Evolutionary conservation across 805 yeast genomes (phyloP).

Genomic region (Yarrowia phangngaensis): DNA sequence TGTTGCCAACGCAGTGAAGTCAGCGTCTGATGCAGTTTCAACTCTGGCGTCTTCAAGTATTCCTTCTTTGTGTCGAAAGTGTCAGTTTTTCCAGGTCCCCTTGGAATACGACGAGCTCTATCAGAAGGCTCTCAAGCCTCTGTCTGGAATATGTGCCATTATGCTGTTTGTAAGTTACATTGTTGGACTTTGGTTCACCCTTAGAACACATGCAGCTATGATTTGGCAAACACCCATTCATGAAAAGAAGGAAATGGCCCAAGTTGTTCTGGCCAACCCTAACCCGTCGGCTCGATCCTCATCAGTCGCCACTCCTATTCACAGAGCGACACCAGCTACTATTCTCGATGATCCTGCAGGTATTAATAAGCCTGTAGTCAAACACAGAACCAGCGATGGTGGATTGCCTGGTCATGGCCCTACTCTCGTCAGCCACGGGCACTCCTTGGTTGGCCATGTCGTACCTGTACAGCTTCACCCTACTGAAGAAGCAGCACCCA

Average conservation of each 20-base stretch:
- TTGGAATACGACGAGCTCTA: slow-evolving; percentile 65
- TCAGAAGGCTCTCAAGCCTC: slow-evolving; percentile 68
- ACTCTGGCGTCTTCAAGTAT: neutral
- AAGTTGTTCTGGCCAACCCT: neutral
- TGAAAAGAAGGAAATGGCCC: slow-evolving; percentile 38
- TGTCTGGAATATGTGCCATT: slow-evolving; percentile 72
- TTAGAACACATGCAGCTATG: slow-evolving; percentile 92
- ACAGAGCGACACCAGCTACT: slow-evolving; percentile 13
- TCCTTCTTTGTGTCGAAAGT: slow-evolving; percentile 62
- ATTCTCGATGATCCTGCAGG: slow-evolving; percentile 14
- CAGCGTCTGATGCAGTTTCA: neutral
- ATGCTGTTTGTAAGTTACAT: slow-evolving; percentile 78
- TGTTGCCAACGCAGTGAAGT: neutral
- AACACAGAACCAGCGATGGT: neutral
- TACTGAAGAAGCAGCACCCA: neutral
- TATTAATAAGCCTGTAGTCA: neutral
- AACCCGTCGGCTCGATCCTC: neutral
- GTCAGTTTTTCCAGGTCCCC: slow-evolving; percentile 76
- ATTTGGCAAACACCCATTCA: slow-evolving; percentile 76
- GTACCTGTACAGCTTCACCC: too few species aligned
- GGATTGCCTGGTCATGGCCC: neutral
- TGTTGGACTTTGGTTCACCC: slow-evolving; percentile 86
- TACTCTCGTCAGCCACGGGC: neutral
- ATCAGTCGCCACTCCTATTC: slow-evolving; percentile 12
- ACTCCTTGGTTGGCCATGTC: neutral